Evolutionary conservation across 768 basidiomycete genomes (phyloP).

Genomic region (Pleurotus giganteus): DNA sequence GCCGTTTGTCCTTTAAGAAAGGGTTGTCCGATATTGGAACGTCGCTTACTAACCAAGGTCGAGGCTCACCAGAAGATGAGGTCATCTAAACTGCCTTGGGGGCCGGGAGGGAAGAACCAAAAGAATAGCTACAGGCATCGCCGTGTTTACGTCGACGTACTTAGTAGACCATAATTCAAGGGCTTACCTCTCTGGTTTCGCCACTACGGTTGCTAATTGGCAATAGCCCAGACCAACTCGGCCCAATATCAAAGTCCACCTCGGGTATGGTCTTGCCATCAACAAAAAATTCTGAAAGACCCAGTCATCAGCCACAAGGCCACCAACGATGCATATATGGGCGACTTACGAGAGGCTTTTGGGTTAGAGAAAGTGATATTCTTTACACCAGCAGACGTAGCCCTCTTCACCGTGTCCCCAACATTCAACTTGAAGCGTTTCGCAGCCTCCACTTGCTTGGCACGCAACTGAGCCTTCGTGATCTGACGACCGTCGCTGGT

Average conservation of each 20-base stretch:
- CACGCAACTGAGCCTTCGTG: slow-evolving; percentile 41
- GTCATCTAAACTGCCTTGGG: slow-evolving; percentile 68
- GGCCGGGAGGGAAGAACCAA: slow-evolving; percentile 83
- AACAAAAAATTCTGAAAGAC: slow-evolving; percentile 62
- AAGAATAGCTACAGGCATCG: slow-evolving; percentile 58
- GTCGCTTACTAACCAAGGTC: not conserved
- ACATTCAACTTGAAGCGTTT: slow-evolving; percentile 32
- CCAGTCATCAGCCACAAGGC: not conserved
- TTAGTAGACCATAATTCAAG: not conserved
- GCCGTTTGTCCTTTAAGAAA: slow-evolving; percentile 63
- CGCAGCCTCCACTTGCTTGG: slow-evolving; percentile 46
- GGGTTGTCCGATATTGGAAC: slow-evolving; percentile 6
- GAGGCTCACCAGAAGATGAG: slow-evolving; percentile 67
- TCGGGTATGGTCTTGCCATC: slow-evolving; percentile 63
- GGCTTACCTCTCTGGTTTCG: slow-evolving; percentile 64
- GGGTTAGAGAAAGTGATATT: slow-evolving; percentile 75
- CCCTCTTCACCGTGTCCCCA: slow-evolving; percentile 14
- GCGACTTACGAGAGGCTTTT: slow-evolving; percentile 51
- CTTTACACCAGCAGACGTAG: slow-evolving; percentile 30
- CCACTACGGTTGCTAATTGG: slow-evolving; percentile 60
- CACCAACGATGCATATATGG: not conserved
- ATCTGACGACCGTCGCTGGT: slow-evolving; percentile 28
- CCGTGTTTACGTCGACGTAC: not conserved
- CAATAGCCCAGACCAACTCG: slow-evolving; percentile 72
- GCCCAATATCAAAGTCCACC: slow-evolving; percentile 71